These are phyloP conservation scores for Euphorbia neoarborescens DNA, from an alignment of 441 rosid species.

Conservation along the genomic window DNA sequence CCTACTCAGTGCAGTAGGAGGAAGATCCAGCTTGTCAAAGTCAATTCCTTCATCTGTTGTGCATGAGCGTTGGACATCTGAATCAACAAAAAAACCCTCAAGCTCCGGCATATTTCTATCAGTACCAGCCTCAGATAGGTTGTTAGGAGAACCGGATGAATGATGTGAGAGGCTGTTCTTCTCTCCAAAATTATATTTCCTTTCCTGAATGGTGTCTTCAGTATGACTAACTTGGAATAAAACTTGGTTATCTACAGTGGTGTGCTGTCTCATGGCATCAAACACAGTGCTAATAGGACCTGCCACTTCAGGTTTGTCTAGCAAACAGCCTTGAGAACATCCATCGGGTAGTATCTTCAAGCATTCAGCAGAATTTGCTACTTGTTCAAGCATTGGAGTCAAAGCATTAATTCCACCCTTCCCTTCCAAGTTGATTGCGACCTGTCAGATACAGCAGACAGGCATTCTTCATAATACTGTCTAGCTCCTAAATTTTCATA, in stretches of 20 bases:
- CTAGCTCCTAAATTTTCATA: not conserved
- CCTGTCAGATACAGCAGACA: constrained; percentile 36
- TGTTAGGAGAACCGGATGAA: constrained; percentile 30
- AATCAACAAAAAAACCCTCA: constrained; percentile 55
- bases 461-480: constrained; percentile 11
- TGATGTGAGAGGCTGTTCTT: constrained; percentile 23
- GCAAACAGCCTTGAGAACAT: constrained; percentile 27
- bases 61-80: constrained; percentile 33
- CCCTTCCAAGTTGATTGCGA: constrained; percentile 23
- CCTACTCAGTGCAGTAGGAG: constrained; percentile 44
- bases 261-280: constrained; percentile 26
- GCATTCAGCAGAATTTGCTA: constrained; percentile 20
- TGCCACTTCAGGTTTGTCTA: constrained; percentile 34
- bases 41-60: constrained; percentile 28
- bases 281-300: constrained; percentile 24
- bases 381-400: constrained; percentile 22
- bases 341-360: constrained; percentile 17
- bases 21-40: constrained; percentile 43
- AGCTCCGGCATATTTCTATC: constrained; percentile 46
- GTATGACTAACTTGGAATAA: constrained; percentile 22
- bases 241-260: constrained; percentile 24
- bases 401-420: constrained; percentile 20
- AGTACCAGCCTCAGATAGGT: constrained; percentile 22
- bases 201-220: constrained; percentile 29
- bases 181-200: constrained; percentile 20